Evolutionary conservation across 2,329 filamentous ascomycete species (phyloP), one percentile per base, ranked within the genome.

Genomic region (Fusarium sp.): DNA sequence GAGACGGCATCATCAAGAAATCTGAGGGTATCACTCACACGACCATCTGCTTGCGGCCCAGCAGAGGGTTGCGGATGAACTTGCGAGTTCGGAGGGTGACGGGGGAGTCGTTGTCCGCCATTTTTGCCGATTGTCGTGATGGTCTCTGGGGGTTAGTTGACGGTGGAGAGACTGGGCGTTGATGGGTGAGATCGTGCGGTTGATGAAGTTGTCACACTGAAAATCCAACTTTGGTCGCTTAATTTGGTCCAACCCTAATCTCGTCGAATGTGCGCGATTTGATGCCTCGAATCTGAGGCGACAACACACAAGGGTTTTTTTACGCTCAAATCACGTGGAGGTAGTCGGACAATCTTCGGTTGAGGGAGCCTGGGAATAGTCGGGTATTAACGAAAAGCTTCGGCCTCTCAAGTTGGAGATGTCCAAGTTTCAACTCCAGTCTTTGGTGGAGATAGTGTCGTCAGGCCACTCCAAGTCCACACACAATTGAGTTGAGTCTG

Each of bases 51-150:
- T 97, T 98, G 87, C 96, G 94, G 86, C 93, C 94, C 85, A 99
- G 93, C 84, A 99, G 94, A 87, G 96, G 94, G 92, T 99, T 99
- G 90, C 95, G 94, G 89, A 98, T 97, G 94, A 99, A 99, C 91
- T 98, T 98, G 94, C 96, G 96, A 88, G 96, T 99, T 90, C 96
- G 92, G 89, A 95, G 88, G 83, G 93, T 95, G 85, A 95, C 92
- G 84, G 92, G 88, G 82, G 87, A 87, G 85, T 94, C 92, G 84
- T 87, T 87, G 88, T 95, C 93, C 88, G 95, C 93, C 96, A 98
- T 98, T 87, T 73, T 87, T 97, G 89, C 88, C 88, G 87, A 83
- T 86, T 74, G 75, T 78, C 78, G 78, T 75, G 79, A 79, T 79
- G 80, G 79, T 81, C 77, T 81, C 76, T 78, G 75, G 78, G 77